Evolutionary conservation across 495 filamentous ascomycete species (phyloP).

Genomic region (Choiromyces venosus): DNA sequence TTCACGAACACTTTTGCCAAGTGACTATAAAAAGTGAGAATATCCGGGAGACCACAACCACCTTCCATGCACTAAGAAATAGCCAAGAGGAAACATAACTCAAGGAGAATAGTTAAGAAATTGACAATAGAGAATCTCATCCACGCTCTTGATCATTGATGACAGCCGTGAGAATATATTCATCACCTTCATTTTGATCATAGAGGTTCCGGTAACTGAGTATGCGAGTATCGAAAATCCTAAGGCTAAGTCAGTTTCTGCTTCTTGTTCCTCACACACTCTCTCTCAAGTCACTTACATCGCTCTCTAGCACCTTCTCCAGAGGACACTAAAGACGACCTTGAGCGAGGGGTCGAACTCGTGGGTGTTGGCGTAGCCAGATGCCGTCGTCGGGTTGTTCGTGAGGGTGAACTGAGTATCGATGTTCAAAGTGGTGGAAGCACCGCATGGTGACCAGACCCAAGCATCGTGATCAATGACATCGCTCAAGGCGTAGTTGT

Average conservation of each 20-base stretch:
- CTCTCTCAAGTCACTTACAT: background rate
- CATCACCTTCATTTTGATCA: slow-evolving; percentile 3
- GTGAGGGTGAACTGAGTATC: slow-evolving; percentile 7
- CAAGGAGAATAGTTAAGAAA: background rate
- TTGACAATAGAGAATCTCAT: slow-evolving; percentile 1
- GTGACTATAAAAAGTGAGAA: background rate
- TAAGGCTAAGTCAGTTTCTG: background rate
- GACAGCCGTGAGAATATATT: slow-evolving; percentile 1
- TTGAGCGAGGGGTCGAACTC: background rate
- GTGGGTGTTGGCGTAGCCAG: background rate
- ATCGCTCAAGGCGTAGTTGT: no score
- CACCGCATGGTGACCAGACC: no score
- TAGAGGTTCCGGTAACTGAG: background rate
- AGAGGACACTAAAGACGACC: background rate
- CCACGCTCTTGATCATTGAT: background rate
- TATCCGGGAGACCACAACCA: background rate
- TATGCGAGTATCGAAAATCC: background rate
- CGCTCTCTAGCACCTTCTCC: background rate
- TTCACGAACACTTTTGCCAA: no score
- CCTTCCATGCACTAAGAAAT: slow-evolving; percentile 1
- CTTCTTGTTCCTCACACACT: background rate
- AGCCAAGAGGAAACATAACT: background rate
- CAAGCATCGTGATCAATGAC: no score
- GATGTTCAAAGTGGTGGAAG: no score
- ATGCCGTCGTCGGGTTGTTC: background rate